Base-by-base conservation (phyloP, 345 rosid species). In the Populus alba region DNA sequence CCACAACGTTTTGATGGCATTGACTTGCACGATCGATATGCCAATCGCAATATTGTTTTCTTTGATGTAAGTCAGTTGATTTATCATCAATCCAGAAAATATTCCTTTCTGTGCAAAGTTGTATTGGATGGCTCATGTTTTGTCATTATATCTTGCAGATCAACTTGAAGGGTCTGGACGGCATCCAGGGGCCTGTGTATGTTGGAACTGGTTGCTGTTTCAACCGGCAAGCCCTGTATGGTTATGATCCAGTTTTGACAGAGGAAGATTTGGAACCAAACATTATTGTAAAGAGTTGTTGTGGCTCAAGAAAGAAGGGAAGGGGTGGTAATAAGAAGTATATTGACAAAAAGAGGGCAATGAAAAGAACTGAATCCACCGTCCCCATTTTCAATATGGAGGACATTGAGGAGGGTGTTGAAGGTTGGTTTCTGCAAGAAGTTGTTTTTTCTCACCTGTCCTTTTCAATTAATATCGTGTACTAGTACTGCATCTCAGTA, bases 141-240 rank as follows among this genome's bases (percentile, higher is more conserved):
- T 79, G 43, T 43, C n/a, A 23, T 37, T 74, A 31, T 72, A 41
- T 66, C 77, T 71, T 77, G 81, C 90, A 97, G 99, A 91, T 97
- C 86, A 97, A 97, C 88, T 84, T 97, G 97, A 97, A 97, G 85
- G 99, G 99, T 79, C 85, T 86, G 62, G 99, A 97, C 69, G 99
- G 98, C 77, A 87, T 97, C 86, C 99, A 97, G 81, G 99, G 99
- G 73, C 99, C 99, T 43, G 98, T 94, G 37, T 97, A 97, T 78
- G 99, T 97, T 83, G 99, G 99, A 79, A 97, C 99, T 68, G 99
- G 99, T 80, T 88, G 92, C 83, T 97, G 99, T 89, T 97, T 97
- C 87, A 94, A 97, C 78, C 92, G 99, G 88, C 97, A 97, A 85
- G 98, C 99, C 51, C 81, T 97, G 29, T 97, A 97, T 85, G 99